phyloP scores from a whole-genome alignment of 2,329 filamentous ascomycete species.

The Conoideocrella luteorostrata region DNA sequence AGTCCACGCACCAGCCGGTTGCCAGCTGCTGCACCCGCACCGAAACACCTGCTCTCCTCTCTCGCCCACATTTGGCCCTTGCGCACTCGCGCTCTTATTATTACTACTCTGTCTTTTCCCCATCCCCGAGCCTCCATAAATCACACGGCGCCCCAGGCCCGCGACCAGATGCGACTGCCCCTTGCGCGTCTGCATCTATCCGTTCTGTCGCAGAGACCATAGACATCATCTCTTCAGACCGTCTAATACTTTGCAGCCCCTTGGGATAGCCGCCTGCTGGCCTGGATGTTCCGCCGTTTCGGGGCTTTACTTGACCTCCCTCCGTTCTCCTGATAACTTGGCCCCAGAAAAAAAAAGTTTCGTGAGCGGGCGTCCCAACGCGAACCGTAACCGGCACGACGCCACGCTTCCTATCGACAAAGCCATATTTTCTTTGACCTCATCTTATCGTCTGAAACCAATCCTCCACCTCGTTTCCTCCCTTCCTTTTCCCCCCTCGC shows the following conservation, averaged over 20 bases:
- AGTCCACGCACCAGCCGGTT: not conserved
- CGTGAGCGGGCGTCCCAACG: slow-evolving; percentile 3
- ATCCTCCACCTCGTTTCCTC: not conserved
- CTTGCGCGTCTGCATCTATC: slow-evolving; percentile 7
- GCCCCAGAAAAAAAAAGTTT: slow-evolving; percentile 7
- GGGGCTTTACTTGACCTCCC: not conserved
- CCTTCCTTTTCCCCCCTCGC: not conserved
- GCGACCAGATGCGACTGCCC: slow-evolving; percentile 7
- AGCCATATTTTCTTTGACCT: not conserved
- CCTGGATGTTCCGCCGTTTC: not conserved
- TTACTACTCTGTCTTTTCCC: not conserved
- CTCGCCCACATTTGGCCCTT: too few relatives aligned
- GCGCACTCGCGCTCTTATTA: too few relatives aligned
- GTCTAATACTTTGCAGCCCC: not conserved
- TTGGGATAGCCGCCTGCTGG: not conserved
- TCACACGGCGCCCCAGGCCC: slow-evolving; percentile 3
- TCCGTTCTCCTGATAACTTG: not conserved
- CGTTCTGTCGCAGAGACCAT: slow-evolving; percentile 1
- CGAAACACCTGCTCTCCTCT: not conserved
- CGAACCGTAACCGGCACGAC: not conserved
- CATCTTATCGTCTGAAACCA: not conserved
- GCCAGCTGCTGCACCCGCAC: not conserved
- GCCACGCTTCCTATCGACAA: not conserved
- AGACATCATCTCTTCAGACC: not conserved
- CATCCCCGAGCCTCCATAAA: slow-evolving; percentile 3